Base-by-base conservation (phyloP, 2,329 filamentous ascomycete species). In the Cadophora sp. region DNA sequence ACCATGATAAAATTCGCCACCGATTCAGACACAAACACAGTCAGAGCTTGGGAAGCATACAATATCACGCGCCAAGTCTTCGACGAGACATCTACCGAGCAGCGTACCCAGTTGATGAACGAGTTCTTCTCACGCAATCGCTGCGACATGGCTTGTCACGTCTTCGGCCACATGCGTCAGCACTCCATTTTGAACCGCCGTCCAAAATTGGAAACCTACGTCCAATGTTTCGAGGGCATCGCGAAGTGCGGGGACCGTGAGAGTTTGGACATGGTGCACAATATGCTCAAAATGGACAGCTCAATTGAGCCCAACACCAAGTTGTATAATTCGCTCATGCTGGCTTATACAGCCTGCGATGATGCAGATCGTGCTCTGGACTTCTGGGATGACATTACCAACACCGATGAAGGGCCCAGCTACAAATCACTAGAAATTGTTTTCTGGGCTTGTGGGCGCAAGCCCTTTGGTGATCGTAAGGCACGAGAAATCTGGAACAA, bases 101-200 rank as follows among this genome's bases (percentile, higher is more conserved):
- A 87, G 61, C 91, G 95, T 11, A 88, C 90, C 16, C 80, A 84
- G 29, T 83, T 97, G 55, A 97, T 99, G 92, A 85, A 90, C 26
- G 84, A 86, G 26, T 97, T 98, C 80, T 97, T 97, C 77, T 81
- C 85, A 8, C 90, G 93, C 48, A 85, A 87, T 31, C 89, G 94
- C 12, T 85, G 92, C 14, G 94, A 98, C 75, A 94, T 97, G 86
- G 94, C 92, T 2, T 89, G 89, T 58, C 86, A 94, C 70, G 89
- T 97, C 40, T 97, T 99, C 79, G 92, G 92, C 16, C 93, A 97
- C 78, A 98, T 98, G 94, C 91, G 94, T n/a, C 86, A 91, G 62
- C 90, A 94, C 71, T 84, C 86, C 27, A 87, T 90, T 67, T 81
- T 81, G 2, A 80, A 82, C 1, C 86, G 88, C 26, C 87, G 91